Conservation (phyloP, 306 rosid genomes). For the Amphicarpaea edgeworthii region DNA sequence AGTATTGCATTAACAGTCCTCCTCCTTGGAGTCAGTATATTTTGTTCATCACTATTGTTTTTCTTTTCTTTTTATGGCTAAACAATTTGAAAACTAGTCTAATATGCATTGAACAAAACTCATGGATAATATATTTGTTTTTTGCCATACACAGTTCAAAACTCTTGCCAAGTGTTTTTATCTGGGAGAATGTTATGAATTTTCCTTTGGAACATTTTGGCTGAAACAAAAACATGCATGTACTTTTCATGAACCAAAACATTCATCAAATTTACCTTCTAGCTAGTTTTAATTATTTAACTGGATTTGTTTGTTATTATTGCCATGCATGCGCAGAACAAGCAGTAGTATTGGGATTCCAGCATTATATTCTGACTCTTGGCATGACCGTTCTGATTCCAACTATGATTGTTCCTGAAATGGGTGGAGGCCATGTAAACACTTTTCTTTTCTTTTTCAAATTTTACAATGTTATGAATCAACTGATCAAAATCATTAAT, state of each 20-base stretch:
- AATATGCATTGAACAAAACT: neutral
- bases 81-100: neutral
- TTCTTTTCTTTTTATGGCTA: neutral
- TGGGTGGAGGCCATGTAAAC: constrained; percentile 86
- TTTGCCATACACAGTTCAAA: neutral
- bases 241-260: neutral
- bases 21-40: constrained; percentile 79
- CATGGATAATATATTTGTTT: neutral
- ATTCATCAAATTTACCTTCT: neutral
- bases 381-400: constrained; percentile 80
- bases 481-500: neutral
- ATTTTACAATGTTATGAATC: neutral
- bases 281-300: neutral
- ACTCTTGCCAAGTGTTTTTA: neutral
- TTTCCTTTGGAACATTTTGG: neutral
- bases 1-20: constrained; percentile 82
- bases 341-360: constrained; percentile 83
- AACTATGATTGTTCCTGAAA: constrained; percentile 76
- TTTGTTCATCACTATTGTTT: neutral
- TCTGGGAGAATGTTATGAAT: neutral
- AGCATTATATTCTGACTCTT: constrained; percentile 79
- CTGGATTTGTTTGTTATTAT: neutral
- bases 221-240: neutral
- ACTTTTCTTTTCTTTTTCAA: neutral
- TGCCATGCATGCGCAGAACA: constrained; percentile 70